These are phyloP conservation scores for Podosphaera fusca DNA, from an alignment of 2,329 filamentous ascomycete genomes.

Conservation along the genomic window DNA sequence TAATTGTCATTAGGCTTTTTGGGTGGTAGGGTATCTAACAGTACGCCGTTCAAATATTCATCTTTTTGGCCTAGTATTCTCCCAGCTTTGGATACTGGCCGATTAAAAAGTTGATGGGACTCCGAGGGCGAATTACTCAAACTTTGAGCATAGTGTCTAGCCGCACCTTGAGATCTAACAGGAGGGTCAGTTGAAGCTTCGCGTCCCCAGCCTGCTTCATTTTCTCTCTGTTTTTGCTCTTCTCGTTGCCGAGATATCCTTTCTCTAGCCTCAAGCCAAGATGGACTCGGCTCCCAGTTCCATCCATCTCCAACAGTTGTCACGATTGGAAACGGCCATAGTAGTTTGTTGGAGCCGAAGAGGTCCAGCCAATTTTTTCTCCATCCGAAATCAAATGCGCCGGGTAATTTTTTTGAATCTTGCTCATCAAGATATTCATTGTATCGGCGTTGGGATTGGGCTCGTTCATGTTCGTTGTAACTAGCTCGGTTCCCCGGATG, in stretches of 20 bases:
- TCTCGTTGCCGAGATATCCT: slow-evolving; percentile 32
- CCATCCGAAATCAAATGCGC: slow-evolving; percentile 81
- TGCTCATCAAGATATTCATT: slow-evolving; percentile 71
- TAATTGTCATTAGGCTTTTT: slow-evolving; percentile 11
- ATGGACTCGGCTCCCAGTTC: slow-evolving; percentile 69
- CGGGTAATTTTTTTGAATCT: slow-evolving; percentile 69
- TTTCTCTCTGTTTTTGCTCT: slow-evolving; percentile 38
- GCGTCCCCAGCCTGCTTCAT: slow-evolving; percentile 42
- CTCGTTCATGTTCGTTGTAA: slow-evolving; percentile 33
- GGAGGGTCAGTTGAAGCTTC: slow-evolving; percentile 5
- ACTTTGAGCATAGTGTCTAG: slow-evolving; percentile 13
- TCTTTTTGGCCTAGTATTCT: slow-evolving; percentile 15
- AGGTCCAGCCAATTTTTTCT: slow-evolving; percentile 58
- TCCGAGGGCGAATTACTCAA: slow-evolving; percentile 5
- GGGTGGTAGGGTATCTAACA: slow-evolving; percentile 13
- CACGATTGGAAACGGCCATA: slow-evolving; percentile 63
- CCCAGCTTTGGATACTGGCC: slow-evolving; percentile 15
- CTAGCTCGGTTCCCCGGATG: background rate
- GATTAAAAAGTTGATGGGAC: background rate
- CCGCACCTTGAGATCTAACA: slow-evolving; percentile 9
- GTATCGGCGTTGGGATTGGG: slow-evolving; percentile 44
- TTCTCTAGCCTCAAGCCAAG: slow-evolving; percentile 53
- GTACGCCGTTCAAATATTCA: slow-evolving; percentile 12
- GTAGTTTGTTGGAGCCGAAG: slow-evolving; percentile 46
- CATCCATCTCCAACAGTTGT: slow-evolving; percentile 85